Conservation (phyloP, 2,329 filamentous ascomycete species). For the Cordyceps pruinosa region DNA sequence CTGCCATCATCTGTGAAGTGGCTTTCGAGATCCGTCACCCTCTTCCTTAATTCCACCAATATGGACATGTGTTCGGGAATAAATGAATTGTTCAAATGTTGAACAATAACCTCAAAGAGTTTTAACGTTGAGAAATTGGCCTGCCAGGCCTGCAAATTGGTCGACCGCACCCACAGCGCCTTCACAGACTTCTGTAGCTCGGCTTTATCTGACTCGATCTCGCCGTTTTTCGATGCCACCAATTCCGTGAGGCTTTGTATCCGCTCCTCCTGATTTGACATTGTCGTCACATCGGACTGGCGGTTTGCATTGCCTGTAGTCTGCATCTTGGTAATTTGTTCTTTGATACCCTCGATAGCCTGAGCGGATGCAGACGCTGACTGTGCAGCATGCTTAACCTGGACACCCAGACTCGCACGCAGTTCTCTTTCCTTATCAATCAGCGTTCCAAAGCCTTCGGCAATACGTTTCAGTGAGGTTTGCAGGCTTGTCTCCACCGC, state of each 20-base stretch:
- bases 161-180: slow-evolving; percentile 22
- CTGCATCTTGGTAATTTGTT: neutral
- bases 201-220: slow-evolving; percentile 15
- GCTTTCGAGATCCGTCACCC: neutral
- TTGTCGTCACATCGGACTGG: neutral
- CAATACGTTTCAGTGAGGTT: neutral
- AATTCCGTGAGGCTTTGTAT: neutral
- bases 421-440: slow-evolving; percentile 18
- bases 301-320: neutral
- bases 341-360: neutral
- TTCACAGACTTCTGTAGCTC: slow-evolving; percentile 24
- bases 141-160: slow-evolving; percentile 37
- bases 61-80: neutral
- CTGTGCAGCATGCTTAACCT: slow-evolving; percentile 10
- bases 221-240: neutral
- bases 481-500: neutral
- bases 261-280: neutral
- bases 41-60: neutral
- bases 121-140: slow-evolving; percentile 40
- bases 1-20: neutral
- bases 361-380: neutral
- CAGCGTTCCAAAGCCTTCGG: slow-evolving; percentile 6
- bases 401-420: slow-evolving; percentile 12
- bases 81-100: slow-evolving; percentile 24
- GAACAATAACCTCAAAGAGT: slow-evolving; percentile 34